Evolutionary conservation across 2,329 filamentous ascomycete genomes (phyloP).

Genomic region (Monilinia laxa): DNA sequence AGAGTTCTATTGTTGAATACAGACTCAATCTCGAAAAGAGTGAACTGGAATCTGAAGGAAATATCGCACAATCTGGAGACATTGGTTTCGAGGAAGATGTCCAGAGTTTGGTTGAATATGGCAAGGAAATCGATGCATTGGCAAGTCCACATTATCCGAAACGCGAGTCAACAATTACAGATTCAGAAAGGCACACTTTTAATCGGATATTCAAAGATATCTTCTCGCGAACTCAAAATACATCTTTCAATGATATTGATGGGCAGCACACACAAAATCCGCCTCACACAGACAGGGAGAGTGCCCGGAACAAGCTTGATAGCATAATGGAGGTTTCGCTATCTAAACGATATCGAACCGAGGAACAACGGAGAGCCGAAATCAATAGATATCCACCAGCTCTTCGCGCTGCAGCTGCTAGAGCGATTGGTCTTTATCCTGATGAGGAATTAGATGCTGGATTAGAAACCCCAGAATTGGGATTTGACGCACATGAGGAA

Average conservation of each 20-base stretch:
- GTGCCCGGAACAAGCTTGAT: conserved; percentile 30
- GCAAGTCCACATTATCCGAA: conserved; percentile 30
- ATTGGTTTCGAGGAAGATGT: conserved; percentile 28
- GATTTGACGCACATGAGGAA: conserved; percentile 28
- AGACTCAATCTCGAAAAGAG: conserved; percentile 13
- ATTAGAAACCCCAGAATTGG: conserved; percentile 20
- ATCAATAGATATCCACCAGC: conserved; percentile 38
- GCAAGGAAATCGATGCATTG: conserved; percentile 31
- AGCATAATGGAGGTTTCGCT: conserved; percentile 30
- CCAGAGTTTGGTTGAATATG: conserved; percentile 21
- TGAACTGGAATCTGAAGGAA: conserved; percentile 15
- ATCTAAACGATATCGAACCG: conserved; percentile 14
- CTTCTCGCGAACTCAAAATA: conserved; percentile 43
- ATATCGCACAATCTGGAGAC: background rate
- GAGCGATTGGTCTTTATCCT: conserved; percentile 34
- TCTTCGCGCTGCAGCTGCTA: conserved; percentile 37
- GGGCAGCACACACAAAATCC: background rate
- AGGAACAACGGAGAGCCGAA: conserved; percentile 27
- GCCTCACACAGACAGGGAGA: conserved; percentile 7
- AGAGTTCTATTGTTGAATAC: background rate
- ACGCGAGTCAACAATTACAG: conserved; percentile 55
- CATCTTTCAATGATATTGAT: conserved; percentile 19
- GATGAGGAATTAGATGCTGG: conserved; percentile 22
- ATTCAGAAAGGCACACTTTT: conserved; percentile 51
- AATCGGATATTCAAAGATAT: conserved; percentile 60